A percentile compares a stretch with the other conserved stretches of the same genome.
phyloP scores from a whole-genome alignment of 306 rosid species.

The Malus fusca region DNA sequence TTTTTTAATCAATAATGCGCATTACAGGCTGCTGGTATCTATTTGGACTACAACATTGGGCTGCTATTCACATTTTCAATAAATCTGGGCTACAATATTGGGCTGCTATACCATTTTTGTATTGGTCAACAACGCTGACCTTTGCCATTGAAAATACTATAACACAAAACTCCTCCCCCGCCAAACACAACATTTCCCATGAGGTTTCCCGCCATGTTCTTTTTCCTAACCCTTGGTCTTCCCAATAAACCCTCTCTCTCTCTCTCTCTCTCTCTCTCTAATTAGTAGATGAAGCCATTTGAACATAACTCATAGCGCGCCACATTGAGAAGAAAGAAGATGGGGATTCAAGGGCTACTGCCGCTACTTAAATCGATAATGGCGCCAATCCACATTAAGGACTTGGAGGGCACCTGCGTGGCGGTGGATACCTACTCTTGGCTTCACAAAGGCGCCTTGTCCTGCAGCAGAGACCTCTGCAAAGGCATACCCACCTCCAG shows the following conservation, averaged over 20 bases:
- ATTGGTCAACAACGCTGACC: no score
- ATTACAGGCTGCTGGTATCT: no score
- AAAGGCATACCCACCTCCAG: conserved; percentile 71
- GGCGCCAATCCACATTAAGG: conserved; percentile 76
- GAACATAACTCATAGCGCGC: background rate
- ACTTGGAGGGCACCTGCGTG: conserved; percentile 54
- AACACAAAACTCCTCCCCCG: background rate
- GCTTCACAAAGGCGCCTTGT: conserved; percentile 93
- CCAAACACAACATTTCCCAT: background rate
- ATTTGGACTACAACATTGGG: no score
- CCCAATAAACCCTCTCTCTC: background rate
- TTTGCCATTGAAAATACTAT: background rate
- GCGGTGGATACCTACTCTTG: conserved; percentile 92
- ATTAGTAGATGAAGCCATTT: background rate
- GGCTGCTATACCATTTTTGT: no score
- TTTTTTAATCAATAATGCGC: no score
- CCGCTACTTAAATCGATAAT: conserved; percentile 83
- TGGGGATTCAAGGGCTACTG: conserved; percentile 90
- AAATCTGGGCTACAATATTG: no score
- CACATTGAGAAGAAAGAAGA: background rate
- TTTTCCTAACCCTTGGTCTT: background rate
- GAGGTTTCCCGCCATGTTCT: background rate
- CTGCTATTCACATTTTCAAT: no score
- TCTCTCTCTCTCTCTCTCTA: background rate
- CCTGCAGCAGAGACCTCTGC: conserved; percentile 87